Evolutionary conservation across 495 filamentous ascomycete genomes (phyloP).

Genomic region (Aspergillus hancockii): DNA sequence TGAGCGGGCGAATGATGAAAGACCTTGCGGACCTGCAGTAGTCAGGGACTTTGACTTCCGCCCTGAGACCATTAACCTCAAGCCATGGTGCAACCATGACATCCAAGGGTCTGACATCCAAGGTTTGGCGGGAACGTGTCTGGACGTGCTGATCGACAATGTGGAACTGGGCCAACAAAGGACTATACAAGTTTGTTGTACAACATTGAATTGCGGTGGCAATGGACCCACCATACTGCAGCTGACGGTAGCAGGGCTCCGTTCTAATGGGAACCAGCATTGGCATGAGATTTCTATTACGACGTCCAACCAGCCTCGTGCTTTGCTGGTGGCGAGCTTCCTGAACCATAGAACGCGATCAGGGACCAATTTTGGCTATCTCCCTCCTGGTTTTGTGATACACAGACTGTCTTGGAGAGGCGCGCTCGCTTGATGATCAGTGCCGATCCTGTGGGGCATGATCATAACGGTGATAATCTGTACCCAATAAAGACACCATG

Average conservation of each 20-base stretch:
- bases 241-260: neutral
- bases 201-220: neutral
- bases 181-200: neutral
- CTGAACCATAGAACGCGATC: neutral
- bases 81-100: conserved; percentile 2
- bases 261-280: neutral
- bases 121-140: conserved; percentile 4
- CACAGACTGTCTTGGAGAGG: neutral
- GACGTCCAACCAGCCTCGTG: neutral
- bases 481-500: neutral
- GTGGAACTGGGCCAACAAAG: neutral
- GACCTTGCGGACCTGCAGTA: conserved; percentile 1
- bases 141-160: conserved; percentile 1
- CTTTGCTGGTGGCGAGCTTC: neutral
- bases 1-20: neutral
- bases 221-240: neutral
- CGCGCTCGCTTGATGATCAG: neutral
- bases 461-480: neutral
- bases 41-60: neutral
- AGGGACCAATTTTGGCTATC: neutral
- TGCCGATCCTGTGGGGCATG: neutral
- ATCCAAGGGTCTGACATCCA: conserved; percentile 4
- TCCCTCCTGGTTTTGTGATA: neutral
- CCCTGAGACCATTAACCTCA: neutral
- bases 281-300: conserved; percentile 1